Evolutionary conservation across 2,329 filamentous ascomycete genomes (phyloP).

Genomic region (Nemania sp.): DNA sequence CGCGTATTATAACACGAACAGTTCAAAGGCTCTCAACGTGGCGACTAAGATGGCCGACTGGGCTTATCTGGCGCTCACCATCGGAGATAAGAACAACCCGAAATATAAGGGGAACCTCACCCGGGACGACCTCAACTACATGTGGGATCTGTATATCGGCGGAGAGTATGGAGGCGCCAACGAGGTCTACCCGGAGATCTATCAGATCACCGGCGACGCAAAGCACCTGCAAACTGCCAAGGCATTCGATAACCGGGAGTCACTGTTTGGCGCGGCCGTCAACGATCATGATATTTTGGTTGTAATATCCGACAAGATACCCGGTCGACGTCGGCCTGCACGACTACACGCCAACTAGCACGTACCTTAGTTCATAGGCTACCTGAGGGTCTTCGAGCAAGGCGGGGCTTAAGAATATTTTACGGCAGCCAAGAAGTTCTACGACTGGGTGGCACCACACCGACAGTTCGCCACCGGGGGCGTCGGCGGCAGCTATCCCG

Average conservation of each 20-base stretch:
- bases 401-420: constrained; percentile 39
- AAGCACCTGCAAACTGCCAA: constrained; percentile 39
- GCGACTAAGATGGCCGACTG: constrained; percentile 42
- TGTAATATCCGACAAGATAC: constrained; percentile 34
- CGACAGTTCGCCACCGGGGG: constrained; percentile 40
- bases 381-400: constrained; percentile 40
- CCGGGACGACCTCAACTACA: constrained; percentile 41
- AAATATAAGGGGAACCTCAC: constrained; percentile 40
- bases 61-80: constrained; percentile 41
- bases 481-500: constrained; percentile 40
- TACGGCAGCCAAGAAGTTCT: constrained; percentile 41
- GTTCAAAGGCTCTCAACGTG: constrained; percentile 36
- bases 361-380: constrained; percentile 41
- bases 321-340: constrained; percentile 37
- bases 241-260: constrained; percentile 41
- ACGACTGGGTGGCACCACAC: constrained; percentile 42
- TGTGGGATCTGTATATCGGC: constrained; percentile 43
- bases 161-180: constrained; percentile 42
- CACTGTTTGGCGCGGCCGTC: constrained; percentile 40
- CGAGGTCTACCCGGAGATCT: constrained; percentile 42
- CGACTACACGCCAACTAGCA: constrained; percentile 42
- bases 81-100: constrained; percentile 42
- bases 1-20: constrained; percentile 43
- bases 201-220: constrained; percentile 38
- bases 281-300: constrained; percentile 40